Percentiles rank a stretch among this genome's conserved stretches.
phyloP scores from a whole-genome alignment of 306 rosid species.

The Corylus heterophylla region DNA sequence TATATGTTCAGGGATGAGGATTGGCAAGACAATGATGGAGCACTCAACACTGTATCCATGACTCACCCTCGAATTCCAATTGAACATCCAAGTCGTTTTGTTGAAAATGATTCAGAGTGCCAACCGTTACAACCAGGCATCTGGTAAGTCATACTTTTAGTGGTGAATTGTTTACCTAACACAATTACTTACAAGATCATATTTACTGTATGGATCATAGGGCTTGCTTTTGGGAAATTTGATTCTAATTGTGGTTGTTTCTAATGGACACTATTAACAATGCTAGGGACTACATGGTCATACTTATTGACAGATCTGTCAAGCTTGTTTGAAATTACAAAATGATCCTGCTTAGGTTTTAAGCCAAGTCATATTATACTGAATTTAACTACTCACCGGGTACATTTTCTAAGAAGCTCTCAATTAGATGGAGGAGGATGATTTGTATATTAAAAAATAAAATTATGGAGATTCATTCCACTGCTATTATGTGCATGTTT shows the following conservation, averaged over 20 bases:
- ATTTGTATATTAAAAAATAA: no score
- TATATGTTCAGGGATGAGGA: slow-evolving; percentile 81
- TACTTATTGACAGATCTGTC: neutral
- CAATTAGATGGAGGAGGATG: neutral
- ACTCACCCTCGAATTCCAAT: slow-evolving; percentile 84
- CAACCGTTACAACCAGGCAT: slow-evolving; percentile 81
- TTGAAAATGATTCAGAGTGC: slow-evolving; percentile 79
- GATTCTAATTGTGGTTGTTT: neutral
- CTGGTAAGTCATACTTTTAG: slow-evolving; percentile 42
- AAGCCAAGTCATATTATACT: neutral
- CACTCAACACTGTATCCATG: slow-evolving; percentile 92
- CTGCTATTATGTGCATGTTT: neutral
- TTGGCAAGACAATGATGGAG: slow-evolving; percentile 98
- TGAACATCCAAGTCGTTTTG: slow-evolving; percentile 72
- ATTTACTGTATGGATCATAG: neutral
- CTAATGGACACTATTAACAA: neutral
- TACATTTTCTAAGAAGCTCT: neutral
- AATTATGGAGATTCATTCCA: neutral
- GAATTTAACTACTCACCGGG: neutral
- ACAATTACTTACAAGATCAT: neutral
- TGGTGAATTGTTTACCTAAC: neutral
- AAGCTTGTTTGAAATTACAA: neutral
- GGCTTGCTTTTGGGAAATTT: neutral
- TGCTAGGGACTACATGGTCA: neutral
- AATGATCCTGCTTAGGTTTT: neutral